Base-by-base conservation (phyloP, 805 yeast species). In the Torulaspora gathmanii region DNA sequence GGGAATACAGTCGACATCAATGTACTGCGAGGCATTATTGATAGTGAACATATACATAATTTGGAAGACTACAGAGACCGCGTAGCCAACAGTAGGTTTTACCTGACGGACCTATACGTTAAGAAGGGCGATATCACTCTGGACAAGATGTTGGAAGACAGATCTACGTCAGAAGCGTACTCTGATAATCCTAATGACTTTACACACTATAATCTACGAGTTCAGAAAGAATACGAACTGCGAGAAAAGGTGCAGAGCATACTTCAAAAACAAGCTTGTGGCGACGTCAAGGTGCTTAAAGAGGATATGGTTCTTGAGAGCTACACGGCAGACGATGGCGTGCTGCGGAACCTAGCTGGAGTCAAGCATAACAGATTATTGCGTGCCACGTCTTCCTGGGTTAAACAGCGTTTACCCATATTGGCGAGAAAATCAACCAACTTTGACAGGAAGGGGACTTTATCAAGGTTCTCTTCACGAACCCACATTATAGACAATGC, bases 141-240 rank as follows among this genome's bases (percentile, higher is more conserved):
- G 33, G 34, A 37, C n/a, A 46, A n/a, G 17, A 39, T 39, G 49
- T 36, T 37, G 8, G 38, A 29, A n/a, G 31, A 16, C 8, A 40
- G 27, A 30, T 15, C 31, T n/a, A 7, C 19, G 42, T 27, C 28
- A 16, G 28, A 41, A 11, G 23, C 22, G 5, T 27, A 49, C 8
- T 51, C 44, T 5, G 19, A 39, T 4, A 53, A 40, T 3, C 33
- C 33, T 16, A 47, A 36, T 33, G 74, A 70, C 47, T 70, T 70
- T 42, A 59, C 56, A 8, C 45, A 46, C 4, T 70, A 69, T 47
- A 68, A 70, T 38, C 37, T 48, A n/a, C 60, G 61, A 52, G 63
- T 69, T 1, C 58, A 59, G 31, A 47, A 56, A 39, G 73, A 70
- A 37, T 60, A 60, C 9, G 50, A 53, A 25, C 39, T 68, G 12